Percentiles rank a stretch among this genome's conserved stretches.
Conservation (phyloP, 2,329 filamentous ascomycete species). For the Coniosporium tulheliwenetii region DNA sequence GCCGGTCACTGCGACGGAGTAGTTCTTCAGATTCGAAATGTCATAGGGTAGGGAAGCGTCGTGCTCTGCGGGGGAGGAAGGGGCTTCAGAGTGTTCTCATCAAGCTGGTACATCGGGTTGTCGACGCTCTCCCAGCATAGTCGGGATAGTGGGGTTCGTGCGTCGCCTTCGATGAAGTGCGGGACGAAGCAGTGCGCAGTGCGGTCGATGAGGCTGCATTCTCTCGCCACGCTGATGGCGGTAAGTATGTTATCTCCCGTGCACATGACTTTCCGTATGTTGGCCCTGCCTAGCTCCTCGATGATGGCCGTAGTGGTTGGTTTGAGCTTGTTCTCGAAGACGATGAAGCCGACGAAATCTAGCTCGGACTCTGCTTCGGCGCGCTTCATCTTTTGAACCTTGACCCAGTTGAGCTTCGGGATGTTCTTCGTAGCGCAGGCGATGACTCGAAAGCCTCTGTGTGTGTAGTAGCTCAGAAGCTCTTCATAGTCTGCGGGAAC, state of each 20-base stretch:
- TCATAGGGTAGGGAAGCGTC: slow-evolving; percentile 80
- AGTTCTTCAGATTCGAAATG: slow-evolving; percentile 66
- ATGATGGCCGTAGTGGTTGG: slow-evolving; percentile 69
- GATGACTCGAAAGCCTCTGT: slow-evolving; percentile 91
- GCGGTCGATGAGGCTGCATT: slow-evolving; percentile 69
- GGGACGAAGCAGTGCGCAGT: slow-evolving; percentile 86
- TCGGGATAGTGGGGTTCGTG: slow-evolving; percentile 54
- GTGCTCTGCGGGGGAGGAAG: slow-evolving; percentile 51
- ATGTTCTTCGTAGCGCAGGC: slow-evolving; percentile 85
- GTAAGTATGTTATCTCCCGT: slow-evolving; percentile 97
- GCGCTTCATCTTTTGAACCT: slow-evolving; percentile 85
- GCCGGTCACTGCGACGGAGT: slow-evolving; percentile 76
- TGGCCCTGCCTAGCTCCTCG: slow-evolving; percentile 64
- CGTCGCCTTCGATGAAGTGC: slow-evolving; percentile 68
- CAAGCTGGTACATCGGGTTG: slow-evolving; percentile 60
- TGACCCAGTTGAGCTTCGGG: slow-evolving; percentile 79
- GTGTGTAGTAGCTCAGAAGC: slow-evolving; percentile 76
- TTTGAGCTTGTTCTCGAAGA: slow-evolving; percentile 98
- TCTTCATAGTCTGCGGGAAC: slow-evolving; percentile 85
- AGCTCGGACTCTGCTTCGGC: slow-evolving; percentile 69
- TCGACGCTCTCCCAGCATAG: slow-evolving; percentile 93
- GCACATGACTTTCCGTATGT: slow-evolving; percentile 86
- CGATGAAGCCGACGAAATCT: slow-evolving; percentile 87
- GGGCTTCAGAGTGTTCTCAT: slow-evolving; percentile 70
- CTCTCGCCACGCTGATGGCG: slow-evolving; percentile 84